Evolutionary conservation across 371 early-diverging fungal genomes (phyloP), one percentile per base, ranked within the genome.

Genomic region (Mortierella sp.): DNA sequence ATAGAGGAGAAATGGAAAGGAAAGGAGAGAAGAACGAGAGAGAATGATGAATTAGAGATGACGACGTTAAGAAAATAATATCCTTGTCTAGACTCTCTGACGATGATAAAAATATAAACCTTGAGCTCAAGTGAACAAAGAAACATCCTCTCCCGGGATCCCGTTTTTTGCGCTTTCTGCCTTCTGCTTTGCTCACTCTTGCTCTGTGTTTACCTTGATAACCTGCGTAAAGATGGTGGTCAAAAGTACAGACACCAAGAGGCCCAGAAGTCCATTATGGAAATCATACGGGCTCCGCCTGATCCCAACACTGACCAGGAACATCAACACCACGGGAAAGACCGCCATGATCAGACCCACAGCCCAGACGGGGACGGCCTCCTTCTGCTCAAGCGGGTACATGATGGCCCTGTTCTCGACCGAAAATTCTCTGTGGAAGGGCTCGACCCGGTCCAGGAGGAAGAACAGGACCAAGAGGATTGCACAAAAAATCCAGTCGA

Each of bases 211-310:
- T 83, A 91, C 90, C 91, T 95, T 96, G 22, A 94, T 74, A 7
- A 89, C 81, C 77, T 94, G 90, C 2, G 93, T 94, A 39, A 94
- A 76, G 89, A 93, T 90, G 70, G 92, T 88, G 8, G 91, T 92
- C 79, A 93, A 79, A 19, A 92, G 81, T 41, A 93, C 86, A 26
- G 91, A 77, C 13, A 93, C 76, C 71, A 85, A 81, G 7, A 90
- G 79, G 0, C 93, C 93, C 58, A 94, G 74, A 10, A 92, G 31
- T 37, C 91, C 94, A 76, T 89, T 88, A 70, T 94, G 92, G 66
- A 92, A 85, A 82, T 93, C 93, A 68, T 88, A 85, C 64, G 86
- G 85, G 50, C 91, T 91, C 45, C 87, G 76, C 26, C 87, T 86
- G 31, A 87, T 24, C 7, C 79, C 70, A n/a, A 88, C 67, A 3